Conservation (phyloP, 75 land plant genomes). For the Picea glauca region DNA sequence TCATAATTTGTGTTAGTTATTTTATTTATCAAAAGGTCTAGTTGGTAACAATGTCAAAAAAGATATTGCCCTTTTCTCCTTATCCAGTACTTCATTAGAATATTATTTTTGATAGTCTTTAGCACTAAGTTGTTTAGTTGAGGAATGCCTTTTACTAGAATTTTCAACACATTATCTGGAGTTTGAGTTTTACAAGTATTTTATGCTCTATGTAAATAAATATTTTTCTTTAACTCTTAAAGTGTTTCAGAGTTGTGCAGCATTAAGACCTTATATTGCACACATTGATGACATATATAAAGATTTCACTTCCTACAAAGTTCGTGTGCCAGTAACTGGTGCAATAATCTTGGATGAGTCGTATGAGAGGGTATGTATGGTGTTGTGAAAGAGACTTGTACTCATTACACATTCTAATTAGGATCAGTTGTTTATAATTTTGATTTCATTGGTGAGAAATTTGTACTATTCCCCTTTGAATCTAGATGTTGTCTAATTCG, state of each 20-base stretch:
- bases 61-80: too few species aligned
- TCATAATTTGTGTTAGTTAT: too few species aligned
- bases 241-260: constrained; percentile 94
- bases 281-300: constrained; percentile 94
- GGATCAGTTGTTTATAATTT: too few species aligned
- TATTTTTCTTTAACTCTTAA: constrained; percentile 27
- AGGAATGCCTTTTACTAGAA: not conserved
- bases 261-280: constrained; percentile 81
- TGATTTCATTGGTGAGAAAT: too few species aligned
- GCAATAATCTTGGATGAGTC: constrained; percentile 94
- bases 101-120: too few species aligned
- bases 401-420: too few species aligned
- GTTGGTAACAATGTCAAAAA: too few species aligned
- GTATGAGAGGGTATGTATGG: constrained; percentile 65
- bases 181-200: not conserved
- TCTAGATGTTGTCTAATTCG: too few species aligned
- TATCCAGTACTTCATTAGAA: too few species aligned
- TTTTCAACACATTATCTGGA: not conserved
- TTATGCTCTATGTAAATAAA: not conserved
- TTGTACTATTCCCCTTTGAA: too few species aligned
- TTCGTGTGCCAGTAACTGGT: constrained; percentile 91
- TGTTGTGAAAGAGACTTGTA: not conserved
- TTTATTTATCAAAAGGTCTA: too few species aligned
- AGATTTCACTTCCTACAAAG: constrained; percentile 91
- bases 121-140: too few species aligned